phyloP scores from a whole-genome alignment of 2,329 filamentous ascomycete genomes.

The Coniochaeta pulveracea region DNA sequence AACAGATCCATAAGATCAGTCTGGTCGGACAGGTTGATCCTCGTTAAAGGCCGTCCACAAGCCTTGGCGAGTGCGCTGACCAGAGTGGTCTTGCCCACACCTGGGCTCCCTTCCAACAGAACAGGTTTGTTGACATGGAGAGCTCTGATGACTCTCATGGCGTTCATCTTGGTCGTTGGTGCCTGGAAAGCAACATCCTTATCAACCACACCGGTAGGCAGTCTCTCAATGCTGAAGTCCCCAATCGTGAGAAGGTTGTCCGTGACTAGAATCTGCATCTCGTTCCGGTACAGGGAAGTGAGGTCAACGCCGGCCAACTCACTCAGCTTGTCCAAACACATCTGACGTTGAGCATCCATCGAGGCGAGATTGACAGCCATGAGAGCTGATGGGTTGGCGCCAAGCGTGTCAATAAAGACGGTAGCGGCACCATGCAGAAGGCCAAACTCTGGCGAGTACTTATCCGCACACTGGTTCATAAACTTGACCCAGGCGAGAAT shows the following conservation, averaged over 20 bases:
- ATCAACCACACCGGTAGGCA: constrained; percentile 34
- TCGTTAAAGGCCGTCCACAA: constrained; percentile 71
- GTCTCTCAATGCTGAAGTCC: constrained; percentile 56
- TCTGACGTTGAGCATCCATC: constrained; percentile 58
- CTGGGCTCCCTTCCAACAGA: constrained; percentile 90
- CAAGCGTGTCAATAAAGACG: constrained; percentile 90
- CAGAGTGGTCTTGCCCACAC: constrained; percentile 93
- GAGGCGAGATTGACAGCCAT: constrained; percentile 60
- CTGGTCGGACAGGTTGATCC: constrained; percentile 96
- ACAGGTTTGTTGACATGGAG: constrained; percentile 85
- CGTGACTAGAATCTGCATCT: constrained; percentile 45
- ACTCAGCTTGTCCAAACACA: constrained; percentile 63
- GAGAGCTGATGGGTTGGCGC: constrained; percentile 86
- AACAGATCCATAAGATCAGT: constrained; percentile 97
- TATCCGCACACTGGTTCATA: constrained; percentile 54
- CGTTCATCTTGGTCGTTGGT: constrained; percentile 80
- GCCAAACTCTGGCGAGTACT: constrained; percentile 28
- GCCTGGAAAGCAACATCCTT: constrained; percentile 70
- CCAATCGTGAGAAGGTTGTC: constrained; percentile 54
- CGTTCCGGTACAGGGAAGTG: constrained; percentile 49
- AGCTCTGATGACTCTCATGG: constrained; percentile 81
- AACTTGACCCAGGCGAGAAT: constrained; percentile 91
- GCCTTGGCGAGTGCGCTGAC: constrained; percentile 73
- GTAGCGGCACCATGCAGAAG: constrained; percentile 81
- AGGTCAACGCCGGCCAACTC: constrained; percentile 59